These are phyloP conservation scores for Calonectria ilicicola DNA, from an alignment of 2,329 filamentous ascomycete genomes.

Conservation along the genomic window DNA sequence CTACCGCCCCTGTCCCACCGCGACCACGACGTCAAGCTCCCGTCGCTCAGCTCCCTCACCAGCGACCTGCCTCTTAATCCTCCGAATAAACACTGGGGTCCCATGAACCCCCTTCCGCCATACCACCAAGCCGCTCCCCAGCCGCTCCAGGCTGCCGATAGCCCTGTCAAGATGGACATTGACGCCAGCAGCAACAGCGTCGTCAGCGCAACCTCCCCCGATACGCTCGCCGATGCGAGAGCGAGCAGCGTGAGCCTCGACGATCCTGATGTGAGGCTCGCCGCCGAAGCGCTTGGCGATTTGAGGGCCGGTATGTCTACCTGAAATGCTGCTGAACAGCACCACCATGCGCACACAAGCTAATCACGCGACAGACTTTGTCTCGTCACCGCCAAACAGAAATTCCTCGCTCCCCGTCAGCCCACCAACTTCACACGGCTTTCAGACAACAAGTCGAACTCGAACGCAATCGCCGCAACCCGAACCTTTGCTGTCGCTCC, in stretches of 20 bases:
- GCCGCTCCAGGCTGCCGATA: conserved; percentile 53
- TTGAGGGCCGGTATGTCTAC: conserved; percentile 72
- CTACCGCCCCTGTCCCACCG: conserved; percentile 36
- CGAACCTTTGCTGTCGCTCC: conserved; percentile 86
- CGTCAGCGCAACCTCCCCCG: conserved; percentile 58
- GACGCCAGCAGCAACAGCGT: conserved; percentile 57
- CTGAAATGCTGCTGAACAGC: neutral
- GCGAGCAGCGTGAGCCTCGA: conserved; percentile 69
- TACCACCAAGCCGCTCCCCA: conserved; percentile 48
- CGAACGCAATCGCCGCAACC: conserved; percentile 62
- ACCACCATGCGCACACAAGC: conserved; percentile 21
- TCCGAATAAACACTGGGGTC: conserved; percentile 55
- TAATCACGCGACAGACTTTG: conserved; percentile 64
- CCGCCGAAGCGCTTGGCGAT: conserved; percentile 81
- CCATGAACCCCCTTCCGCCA: conserved; percentile 61
- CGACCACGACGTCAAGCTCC: conserved; percentile 47
- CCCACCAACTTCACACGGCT: conserved; percentile 49
- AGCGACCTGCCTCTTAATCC: conserved; percentile 43
- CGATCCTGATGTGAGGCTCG: conserved; percentile 75
- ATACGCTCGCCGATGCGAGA: conserved; percentile 57
- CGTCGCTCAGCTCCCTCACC: conserved; percentile 52
- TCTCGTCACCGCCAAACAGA: conserved; percentile 70
- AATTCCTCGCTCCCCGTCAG: conserved; percentile 55
- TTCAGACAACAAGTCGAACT: conserved; percentile 35
- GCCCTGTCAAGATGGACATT: conserved; percentile 62